Evolutionary conservation across 805 yeast genomes (phyloP), one percentile per base, ranked within the genome.

Genomic region (Candida gorgasii): DNA sequence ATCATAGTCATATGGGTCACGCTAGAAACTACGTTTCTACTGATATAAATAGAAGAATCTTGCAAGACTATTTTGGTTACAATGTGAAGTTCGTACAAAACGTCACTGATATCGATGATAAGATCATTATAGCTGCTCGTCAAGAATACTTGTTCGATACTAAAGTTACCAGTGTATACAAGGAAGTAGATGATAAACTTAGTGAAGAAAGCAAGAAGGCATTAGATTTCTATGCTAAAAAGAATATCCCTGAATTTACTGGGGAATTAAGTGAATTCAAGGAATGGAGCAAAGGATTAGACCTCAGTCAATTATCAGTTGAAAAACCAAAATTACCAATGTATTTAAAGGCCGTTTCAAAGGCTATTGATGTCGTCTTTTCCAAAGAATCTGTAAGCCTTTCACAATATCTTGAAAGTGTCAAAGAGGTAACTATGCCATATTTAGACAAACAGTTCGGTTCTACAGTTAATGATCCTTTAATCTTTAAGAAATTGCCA

Each of bases 51-150:
- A 81, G 99, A 62, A 78, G 99, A 53, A 78, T 93, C 39, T 61
- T 93, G 50, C 89, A 84, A 62, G 88, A 92, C 63, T 92, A 89
- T 64, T 93, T 93, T 65, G 95, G 96, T 15, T 93, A 88, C 66
- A 82, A 88, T 52, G 79, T 93, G 33, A 76, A 74, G 36, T 93
- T 90, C 65, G 89, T 93, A 34, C 99, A 93, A 69, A 93, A 93
- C 60, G 97, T 93, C 45, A 93, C 99, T n/a, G 99, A 93, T 63
- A 89, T 93, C 47, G 99, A 93, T 63, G 99, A 93, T 65, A 93
- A 93, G 66, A 93, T 93, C 65, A 93, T 93, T 55, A 68, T 93
- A 32, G 85, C 97, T 46, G 98, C 97, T 3, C 83, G 99, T 62
- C 97, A 93, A 59, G 83, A 80, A 54, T 82, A 83, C 62, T 68